Conservation (phyloP, 2,329 filamentous ascomycete genomes). For the Aspergillus nomiae region DNA sequence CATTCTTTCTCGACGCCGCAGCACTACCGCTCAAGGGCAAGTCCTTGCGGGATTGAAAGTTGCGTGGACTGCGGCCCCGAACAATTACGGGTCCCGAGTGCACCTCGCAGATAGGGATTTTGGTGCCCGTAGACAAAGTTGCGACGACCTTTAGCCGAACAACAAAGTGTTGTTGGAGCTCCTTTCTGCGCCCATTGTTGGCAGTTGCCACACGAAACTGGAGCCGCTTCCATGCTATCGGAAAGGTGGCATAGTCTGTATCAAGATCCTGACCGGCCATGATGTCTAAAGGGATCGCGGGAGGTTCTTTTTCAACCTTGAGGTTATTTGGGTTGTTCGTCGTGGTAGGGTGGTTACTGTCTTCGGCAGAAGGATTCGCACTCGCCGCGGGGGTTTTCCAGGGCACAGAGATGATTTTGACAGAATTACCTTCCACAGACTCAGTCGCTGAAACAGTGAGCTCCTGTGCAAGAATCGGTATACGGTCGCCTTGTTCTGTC, state of each 20-base stretch:
- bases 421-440: conserved; percentile 87
- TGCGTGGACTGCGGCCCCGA: conserved; percentile 85
- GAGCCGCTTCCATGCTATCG: conserved; percentile 89
- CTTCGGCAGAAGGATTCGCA: conserved; percentile 52
- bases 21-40: conserved; percentile 81
- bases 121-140: conserved; percentile 79
- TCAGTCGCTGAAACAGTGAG: conserved; percentile 90
- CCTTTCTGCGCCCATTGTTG: conserved; percentile 92
- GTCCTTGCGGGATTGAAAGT: conserved; percentile 93
- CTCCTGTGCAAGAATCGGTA: conserved; percentile 80
- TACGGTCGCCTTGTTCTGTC: conserved; percentile 79
- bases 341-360: conserved; percentile 22
- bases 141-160: conserved; percentile 83
- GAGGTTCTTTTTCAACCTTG: conserved; percentile 81
- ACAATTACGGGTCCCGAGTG: conserved; percentile 91
- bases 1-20: conserved; percentile 74
- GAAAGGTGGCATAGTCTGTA: conserved; percentile 84
- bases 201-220: conserved; percentile 95
- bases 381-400: conserved; percentile 92
- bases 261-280: conserved; percentile 69
- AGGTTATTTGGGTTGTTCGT: conserved; percentile 37
- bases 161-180: conserved; percentile 94
- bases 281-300: conserved; percentile 72
- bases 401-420: conserved; percentile 93
- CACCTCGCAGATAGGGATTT: conserved; percentile 78